Evolutionary conservation across 2,329 filamentous ascomycete genomes (phyloP), one percentile per base, ranked within the genome.

Genomic region (Cladorrhinum sp.): DNA sequence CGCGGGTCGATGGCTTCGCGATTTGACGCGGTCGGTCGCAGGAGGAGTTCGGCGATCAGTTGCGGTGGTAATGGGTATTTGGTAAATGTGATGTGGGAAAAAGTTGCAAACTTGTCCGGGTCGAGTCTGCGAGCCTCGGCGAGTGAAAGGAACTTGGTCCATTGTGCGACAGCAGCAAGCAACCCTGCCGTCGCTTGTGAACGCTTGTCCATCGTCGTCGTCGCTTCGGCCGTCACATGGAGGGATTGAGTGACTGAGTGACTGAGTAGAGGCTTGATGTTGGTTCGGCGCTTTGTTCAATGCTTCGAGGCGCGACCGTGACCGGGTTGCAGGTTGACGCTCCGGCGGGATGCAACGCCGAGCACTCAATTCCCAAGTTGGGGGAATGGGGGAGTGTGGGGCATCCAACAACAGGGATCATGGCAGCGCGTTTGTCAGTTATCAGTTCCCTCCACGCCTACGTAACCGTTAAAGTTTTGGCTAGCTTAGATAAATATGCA

Each of bases 1-100:
- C 84, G 80, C 8, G 84, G 82, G 65, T 89, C 85, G 67, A 86
- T 79, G 59, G 74, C 79, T 68, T 81, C 75, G 65, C 73, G 68
- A 66, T 80, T 80, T 54, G 72, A 70, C 20, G 76, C 73, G 49
- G 78, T 78, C 2, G 86, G 85, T 23, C 79, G 79, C 45, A 89
- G 75, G 66, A 86, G 81, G 56, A 88, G 71, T 65, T 86, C 80
- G 73, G 85, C 83, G 64, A 88, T 73, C 60, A 77, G 71, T 10
- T 73, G 64, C 7, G 83, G 75, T 2, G 81, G 76, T 9, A 88
- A 73, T 1, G 82, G 83, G 63, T 84, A 74, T 64, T 81, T 78
- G 2, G 76, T 72, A 62, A 79, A 76, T 57, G 86, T 75, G 49
- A 85, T 68, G 1, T 73, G 75, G 22, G 81, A 78, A 63, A 78